Conservation (phyloP, 352 stramenopile genomes). For the Blastocystis hominis region DNA sequence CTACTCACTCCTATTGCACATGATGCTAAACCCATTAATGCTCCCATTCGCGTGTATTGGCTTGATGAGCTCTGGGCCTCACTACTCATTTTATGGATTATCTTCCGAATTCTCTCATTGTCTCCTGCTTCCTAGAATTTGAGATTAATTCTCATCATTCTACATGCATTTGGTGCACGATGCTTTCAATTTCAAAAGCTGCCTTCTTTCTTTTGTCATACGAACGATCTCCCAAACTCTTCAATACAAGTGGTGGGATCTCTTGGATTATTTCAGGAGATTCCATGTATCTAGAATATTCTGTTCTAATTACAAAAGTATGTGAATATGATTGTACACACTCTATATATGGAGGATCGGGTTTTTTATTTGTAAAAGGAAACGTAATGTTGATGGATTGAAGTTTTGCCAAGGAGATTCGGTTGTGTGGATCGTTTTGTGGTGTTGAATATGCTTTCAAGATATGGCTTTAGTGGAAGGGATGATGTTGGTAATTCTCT, state of each 20-base stretch:
- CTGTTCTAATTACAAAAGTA: not conserved
- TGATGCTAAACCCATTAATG: conserved; percentile 89
- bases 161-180: conserved; percentile 75
- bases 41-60: conserved; percentile 94
- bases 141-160: conserved; percentile 69
- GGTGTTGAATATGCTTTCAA: too few relatives aligned
- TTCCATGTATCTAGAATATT: conserved; percentile 27
- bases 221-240: conserved; percentile 84
- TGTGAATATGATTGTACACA: not conserved
- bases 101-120: conserved; percentile 75
- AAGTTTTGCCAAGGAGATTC: too few relatives aligned
- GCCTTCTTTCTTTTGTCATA: conserved; percentile 99
- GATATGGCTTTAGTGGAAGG: too few relatives aligned
- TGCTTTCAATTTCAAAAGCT: conserved; percentile 95
- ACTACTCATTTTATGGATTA: conserved; percentile 88
- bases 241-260: conserved; percentile 53
- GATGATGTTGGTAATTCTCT: too few relatives aligned
- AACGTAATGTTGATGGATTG: too few relatives aligned
- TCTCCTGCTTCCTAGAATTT: conserved; percentile 60
- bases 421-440: too few relatives aligned
- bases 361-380: not conserved
- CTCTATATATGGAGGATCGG: not conserved
- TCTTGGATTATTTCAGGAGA: conserved; percentile 19
- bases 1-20: conserved; percentile 77
- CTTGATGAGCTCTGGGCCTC: conserved; percentile 95